phyloP scores from a whole-genome alignment of 257 asterid genomes.

The Catharanthus roseus region DNA sequence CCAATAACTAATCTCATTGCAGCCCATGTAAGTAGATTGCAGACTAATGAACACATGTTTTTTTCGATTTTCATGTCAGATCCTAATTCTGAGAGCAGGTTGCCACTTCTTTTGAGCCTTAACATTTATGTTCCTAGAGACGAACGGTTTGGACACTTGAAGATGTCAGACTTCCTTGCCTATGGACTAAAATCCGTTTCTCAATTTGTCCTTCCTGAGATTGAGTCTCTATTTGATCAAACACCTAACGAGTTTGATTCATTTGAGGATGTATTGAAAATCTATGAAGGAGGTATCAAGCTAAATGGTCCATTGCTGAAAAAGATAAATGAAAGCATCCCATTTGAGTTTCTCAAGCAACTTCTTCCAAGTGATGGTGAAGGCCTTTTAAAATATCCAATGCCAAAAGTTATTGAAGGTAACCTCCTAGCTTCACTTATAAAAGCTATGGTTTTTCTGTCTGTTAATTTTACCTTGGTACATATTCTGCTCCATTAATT shows the following conservation, averaged over 20 bases:
- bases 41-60: too few species aligned
- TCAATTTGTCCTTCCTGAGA: slow-evolving; percentile 62
- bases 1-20: neutral
- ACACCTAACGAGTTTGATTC: slow-evolving; percentile 66
- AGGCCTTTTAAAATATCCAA: slow-evolving; percentile 47
- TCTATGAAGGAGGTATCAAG: slow-evolving; percentile 51
- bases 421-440: neutral
- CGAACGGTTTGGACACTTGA: slow-evolving; percentile 65
- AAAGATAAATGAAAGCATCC: slow-evolving; percentile 39
- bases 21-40: too few species aligned
- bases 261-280: slow-evolving; percentile 56
- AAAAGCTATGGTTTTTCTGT: neutral
- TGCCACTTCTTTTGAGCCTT: slow-evolving; percentile 47
- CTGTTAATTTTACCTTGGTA: neutral
- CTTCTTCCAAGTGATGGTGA: slow-evolving; percentile 62
- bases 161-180: slow-evolving; percentile 68
- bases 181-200: slow-evolving; percentile 58
- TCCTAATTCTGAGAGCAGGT: slow-evolving; percentile 61
- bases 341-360: slow-evolving; percentile 53
- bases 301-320: slow-evolving; percentile 36
- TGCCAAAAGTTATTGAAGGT: slow-evolving; percentile 66
- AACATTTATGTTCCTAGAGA: slow-evolving; percentile 74
- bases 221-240: slow-evolving; percentile 49
- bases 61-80: slow-evolving; percentile 26
- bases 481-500: neutral